A percentile compares a stretch with the other conserved stretches of the same genome.
Evolutionary conservation across 2,329 filamentous ascomycete genomes (phyloP).

Genomic region (Xylariaceae sp.): DNA sequence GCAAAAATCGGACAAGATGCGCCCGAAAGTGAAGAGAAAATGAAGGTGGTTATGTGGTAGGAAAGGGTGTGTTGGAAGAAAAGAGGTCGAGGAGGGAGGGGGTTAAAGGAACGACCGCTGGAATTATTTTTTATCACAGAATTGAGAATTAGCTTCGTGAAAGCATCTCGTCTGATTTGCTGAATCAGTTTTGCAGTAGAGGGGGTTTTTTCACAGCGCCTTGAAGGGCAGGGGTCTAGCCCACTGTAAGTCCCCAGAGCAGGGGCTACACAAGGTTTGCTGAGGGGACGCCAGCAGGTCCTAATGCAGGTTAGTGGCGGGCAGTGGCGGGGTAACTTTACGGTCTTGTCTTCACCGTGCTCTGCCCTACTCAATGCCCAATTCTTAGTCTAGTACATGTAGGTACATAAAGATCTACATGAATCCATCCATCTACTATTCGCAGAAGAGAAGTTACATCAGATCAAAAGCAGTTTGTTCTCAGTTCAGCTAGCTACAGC

Average conservation of each 20-base stretch:
- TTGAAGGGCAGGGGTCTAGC: neutral
- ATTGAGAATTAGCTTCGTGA: constrained; percentile 15
- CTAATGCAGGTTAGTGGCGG: neutral
- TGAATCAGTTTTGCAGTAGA: constrained; percentile 3
- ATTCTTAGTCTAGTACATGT: no score
- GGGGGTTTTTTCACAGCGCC: neutral
- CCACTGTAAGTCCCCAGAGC: neutral
- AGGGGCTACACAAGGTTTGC: neutral
- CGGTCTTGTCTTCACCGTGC: no score
- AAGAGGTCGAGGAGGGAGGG: constrained; percentile 13
- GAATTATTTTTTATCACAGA: constrained; percentile 18
- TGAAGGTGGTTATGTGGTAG: constrained; percentile 14
- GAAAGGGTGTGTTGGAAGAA: constrained; percentile 14
- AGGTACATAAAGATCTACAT: no score
- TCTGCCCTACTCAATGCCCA: no score
- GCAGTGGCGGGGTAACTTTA: neutral
- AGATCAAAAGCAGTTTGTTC: no score
- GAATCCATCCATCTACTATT: no score
- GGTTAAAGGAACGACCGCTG: constrained; percentile 3
- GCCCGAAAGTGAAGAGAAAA: constrained; percentile 22
- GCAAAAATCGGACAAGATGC: constrained; percentile 22
- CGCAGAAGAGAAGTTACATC: no score
- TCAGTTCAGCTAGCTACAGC: no score
- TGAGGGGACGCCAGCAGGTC: neutral
- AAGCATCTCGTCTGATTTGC: constrained; percentile 13